Conservation (phyloP, 2,329 filamentous ascomycete species). For the Fusarium sp. region DNA sequence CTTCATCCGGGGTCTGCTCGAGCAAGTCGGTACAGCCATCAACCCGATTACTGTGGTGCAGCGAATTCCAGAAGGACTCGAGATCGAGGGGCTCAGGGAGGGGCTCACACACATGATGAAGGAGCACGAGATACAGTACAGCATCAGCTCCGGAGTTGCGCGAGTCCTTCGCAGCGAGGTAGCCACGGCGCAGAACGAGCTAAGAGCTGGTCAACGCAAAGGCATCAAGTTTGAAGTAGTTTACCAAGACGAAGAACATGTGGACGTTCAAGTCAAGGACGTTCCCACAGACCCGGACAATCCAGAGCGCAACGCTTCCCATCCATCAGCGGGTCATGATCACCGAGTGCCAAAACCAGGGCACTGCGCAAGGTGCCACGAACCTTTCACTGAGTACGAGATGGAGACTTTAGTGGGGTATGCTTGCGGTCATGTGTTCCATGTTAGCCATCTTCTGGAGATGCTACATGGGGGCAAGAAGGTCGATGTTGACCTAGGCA, state of each 20-base stretch:
- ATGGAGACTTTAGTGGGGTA: constrained; percentile 82
- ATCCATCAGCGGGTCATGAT: constrained; percentile 45
- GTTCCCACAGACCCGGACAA: constrained; percentile 50
- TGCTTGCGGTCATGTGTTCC: constrained; percentile 85
- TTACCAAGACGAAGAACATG: constrained; percentile 58
- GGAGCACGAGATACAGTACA: constrained; percentile 95
- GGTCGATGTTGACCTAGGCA: constrained; percentile 63
- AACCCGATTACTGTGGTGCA: constrained; percentile 91
- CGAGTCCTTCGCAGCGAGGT: constrained; percentile 90
- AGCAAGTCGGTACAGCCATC: constrained; percentile 94
- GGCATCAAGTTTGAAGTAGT: constrained; percentile 90
- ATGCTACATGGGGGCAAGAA: constrained; percentile 61
- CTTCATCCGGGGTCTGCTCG: constrained; percentile 91
- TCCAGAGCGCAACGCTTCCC: constrained; percentile 35
- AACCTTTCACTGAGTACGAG: constrained; percentile 71
- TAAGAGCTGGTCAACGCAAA: constrained; percentile 83
- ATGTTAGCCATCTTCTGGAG: constrained; percentile 78
- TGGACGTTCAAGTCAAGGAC: constrained; percentile 60
- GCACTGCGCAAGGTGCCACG: constrained; percentile 70
- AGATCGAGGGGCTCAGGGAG: constrained; percentile 90
- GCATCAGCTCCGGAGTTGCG: constrained; percentile 91
- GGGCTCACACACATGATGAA: constrained; percentile 92
- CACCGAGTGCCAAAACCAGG: constrained; percentile 61
- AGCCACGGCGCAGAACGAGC: constrained; percentile 81
- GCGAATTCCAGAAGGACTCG: constrained; percentile 90